Conservation (phyloP, 306 rosid species). For the Quercus gilva region DNA sequence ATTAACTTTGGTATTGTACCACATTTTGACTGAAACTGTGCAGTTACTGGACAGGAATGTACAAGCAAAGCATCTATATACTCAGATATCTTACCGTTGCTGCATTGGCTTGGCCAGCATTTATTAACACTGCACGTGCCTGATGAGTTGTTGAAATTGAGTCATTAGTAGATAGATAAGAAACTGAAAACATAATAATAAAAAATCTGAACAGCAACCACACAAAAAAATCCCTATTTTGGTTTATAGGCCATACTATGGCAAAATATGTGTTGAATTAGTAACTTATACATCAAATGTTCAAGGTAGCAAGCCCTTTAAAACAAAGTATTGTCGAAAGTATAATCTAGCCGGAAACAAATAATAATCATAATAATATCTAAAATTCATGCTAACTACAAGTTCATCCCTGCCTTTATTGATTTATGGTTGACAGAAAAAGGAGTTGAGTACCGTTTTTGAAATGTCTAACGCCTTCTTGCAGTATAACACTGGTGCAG, state of each 20-base stretch:
- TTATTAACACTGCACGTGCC: conserved; percentile 91
- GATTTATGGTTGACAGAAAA: background rate
- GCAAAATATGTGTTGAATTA: background rate
- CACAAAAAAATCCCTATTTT: background rate
- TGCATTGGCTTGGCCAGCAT: conserved; percentile 99
- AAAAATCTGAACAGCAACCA: background rate
- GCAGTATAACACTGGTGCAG: conserved; percentile 95
- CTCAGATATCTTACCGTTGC: conserved; percentile 57
- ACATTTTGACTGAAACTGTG: background rate
- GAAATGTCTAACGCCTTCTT: conserved; percentile 44
- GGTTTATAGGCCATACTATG: background rate
- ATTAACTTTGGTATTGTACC: background rate
- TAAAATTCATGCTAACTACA: background rate
- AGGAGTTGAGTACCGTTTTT: conserved; percentile 45
- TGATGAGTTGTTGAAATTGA: conserved; percentile 35
- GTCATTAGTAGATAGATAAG: conserved; percentile 18
- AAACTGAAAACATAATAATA: background rate
- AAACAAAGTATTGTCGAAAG: background rate
- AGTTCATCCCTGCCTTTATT: background rate
- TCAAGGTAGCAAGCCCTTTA: background rate
- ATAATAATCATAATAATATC: background rate
- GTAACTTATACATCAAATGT: background rate
- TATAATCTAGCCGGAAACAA: background rate
- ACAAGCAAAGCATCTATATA: conserved; percentile 1
- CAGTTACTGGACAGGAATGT: conserved; percentile 4